Conservation (phyloP, 2,329 filamentous ascomycete genomes). For the Cercospora sesami region DNA sequence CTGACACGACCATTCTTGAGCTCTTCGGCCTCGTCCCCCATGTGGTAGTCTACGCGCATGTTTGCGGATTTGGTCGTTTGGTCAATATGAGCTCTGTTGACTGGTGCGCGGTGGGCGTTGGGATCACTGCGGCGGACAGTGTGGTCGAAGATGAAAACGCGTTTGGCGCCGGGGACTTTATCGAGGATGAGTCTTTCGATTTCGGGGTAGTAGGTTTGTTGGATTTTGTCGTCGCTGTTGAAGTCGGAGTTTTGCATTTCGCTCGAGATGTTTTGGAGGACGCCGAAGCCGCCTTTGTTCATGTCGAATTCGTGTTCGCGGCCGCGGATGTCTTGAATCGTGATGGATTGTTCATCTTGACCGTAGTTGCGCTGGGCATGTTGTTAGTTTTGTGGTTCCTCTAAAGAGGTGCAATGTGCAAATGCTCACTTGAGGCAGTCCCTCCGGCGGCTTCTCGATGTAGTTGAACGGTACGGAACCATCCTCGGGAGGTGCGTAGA, state of each 20-base stretch:
- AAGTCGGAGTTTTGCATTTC: conserved; percentile 58
- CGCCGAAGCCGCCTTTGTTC: conserved; percentile 73
- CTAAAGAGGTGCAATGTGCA: too few relatives aligned
- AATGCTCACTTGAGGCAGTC: conserved; percentile 35
- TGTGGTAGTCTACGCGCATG: conserved; percentile 67
- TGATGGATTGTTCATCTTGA: conserved; percentile 52
- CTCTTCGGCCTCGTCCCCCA: conserved; percentile 65
- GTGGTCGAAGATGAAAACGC: conserved; percentile 80
- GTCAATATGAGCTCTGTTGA: conserved; percentile 76
- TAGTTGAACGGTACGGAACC: conserved; percentile 57
- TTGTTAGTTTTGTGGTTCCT: neutral
- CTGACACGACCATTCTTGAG: conserved; percentile 70
- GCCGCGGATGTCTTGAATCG: conserved; percentile 72
- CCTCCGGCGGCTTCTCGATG: conserved; percentile 63
- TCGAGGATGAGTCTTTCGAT: conserved; percentile 70
- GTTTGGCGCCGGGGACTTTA: conserved; percentile 64
- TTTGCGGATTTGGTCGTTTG: conserved; percentile 69
- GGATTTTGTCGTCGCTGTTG: conserved; percentile 67
- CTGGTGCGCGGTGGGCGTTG: conserved; percentile 64
- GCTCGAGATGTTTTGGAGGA: conserved; percentile 58
- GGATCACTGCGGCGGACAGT: conserved; percentile 71
- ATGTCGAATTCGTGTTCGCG: conserved; percentile 65
- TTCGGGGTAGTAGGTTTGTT: conserved; percentile 77
- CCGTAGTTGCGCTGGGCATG: conserved; percentile 66
- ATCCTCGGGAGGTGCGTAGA: conserved; percentile 63